A percentile compares a stretch with the other conserved stretches of the same genome.
Evolutionary conservation across 2,329 filamentous ascomycete genomes (phyloP).

Genomic region (Metarhizium brunneum): DNA sequence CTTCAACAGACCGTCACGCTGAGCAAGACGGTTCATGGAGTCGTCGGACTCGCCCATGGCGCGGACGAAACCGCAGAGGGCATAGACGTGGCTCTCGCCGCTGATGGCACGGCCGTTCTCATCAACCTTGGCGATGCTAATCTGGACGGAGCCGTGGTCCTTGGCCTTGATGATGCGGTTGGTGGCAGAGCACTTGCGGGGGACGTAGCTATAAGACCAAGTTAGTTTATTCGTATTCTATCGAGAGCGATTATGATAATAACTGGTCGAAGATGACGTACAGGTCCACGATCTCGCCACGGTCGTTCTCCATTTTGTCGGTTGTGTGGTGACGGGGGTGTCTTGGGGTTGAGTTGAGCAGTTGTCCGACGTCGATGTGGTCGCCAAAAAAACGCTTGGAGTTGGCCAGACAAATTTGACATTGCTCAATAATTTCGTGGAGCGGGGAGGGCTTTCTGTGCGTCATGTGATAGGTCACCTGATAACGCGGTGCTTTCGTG

Average conservation of each 20-base stretch:
- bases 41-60: slow-evolving; percentile 98
- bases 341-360: slow-evolving; percentile 13
- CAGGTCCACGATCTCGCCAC: slow-evolving; percentile 99
- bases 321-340: slow-evolving; percentile 18
- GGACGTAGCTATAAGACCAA: slow-evolving; percentile 65
- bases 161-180: slow-evolving; percentile 99
- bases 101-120: slow-evolving; percentile 92
- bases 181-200: slow-evolving; percentile 96
- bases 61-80: slow-evolving; percentile 94
- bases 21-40: slow-evolving; percentile 86
- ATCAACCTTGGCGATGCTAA: slow-evolving; percentile 95
- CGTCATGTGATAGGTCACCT: slow-evolving; percentile 26
- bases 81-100: slow-evolving; percentile 95
- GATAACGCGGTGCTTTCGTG: slow-evolving; percentile 23
- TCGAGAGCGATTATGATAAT: slow-evolving; percentile 2
- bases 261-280: slow-evolving; percentile 40
- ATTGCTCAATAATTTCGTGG: slow-evolving; percentile 26
- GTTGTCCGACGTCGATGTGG: slow-evolving; percentile 20
- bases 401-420: slow-evolving; percentile 24
- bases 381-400: slow-evolving; percentile 20
- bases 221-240: slow-evolving; percentile 17
- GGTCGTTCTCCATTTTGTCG: slow-evolving; percentile 98
- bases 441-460: slow-evolving; percentile 25
- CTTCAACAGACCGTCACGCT: slow-evolving; percentile 96
- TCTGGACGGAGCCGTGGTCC: slow-evolving; percentile 97